Percentiles rank a stretch among this genome's conserved stretches.
Conservation (phyloP, 768 basidiomycete genomes). For the Xerocomellus amylosporus region DNA sequence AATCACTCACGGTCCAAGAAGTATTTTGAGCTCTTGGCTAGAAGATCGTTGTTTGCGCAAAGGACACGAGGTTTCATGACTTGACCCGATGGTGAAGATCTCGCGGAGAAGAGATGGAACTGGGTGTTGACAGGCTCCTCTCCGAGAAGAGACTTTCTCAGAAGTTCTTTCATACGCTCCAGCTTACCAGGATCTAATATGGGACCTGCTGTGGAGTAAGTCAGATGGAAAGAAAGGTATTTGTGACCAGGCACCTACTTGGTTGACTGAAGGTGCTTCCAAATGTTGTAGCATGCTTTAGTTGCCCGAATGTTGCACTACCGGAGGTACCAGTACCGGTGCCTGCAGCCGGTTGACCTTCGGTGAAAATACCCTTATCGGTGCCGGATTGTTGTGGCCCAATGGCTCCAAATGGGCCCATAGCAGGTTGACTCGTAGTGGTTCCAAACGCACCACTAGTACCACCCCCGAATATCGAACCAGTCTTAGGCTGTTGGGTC, state of each 20-base stretch:
- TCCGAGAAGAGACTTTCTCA: slow-evolving; percentile 27
- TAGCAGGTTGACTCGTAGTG: slow-evolving; percentile 21
- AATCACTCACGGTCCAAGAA: slow-evolving; percentile 26
- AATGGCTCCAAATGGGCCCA: slow-evolving; percentile 29
- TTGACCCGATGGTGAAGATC: slow-evolving; percentile 9
- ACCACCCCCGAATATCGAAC: slow-evolving; percentile 26
- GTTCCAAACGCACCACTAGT: slow-evolving; percentile 17
- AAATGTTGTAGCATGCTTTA: slow-evolving; percentile 29
- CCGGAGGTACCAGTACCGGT: slow-evolving; percentile 27
- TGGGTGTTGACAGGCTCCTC: slow-evolving; percentile 31
- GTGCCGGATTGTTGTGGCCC: background rate
- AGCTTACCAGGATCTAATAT: slow-evolving; percentile 2
- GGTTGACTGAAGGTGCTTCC: slow-evolving; percentile 23
- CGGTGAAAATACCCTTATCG: too few relatives aligned
- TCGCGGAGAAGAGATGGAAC: slow-evolving; percentile 30
- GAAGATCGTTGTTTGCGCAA: slow-evolving; percentile 28
- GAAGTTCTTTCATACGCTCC: slow-evolving; percentile 18
- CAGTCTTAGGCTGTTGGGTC: slow-evolving; percentile 23
- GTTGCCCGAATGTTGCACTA: slow-evolving; percentile 29
- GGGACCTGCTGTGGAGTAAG: background rate
- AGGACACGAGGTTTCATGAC: slow-evolving; percentile 21
- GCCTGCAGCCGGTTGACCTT: too few relatives aligned
- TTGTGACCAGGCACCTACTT: slow-evolving; percentile 8
- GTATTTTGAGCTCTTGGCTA: slow-evolving; percentile 27
- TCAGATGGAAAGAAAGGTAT: background rate